Evolutionary conservation across 495 filamentous ascomycete species (phyloP).

Genomic region (Neohortaea acidophila): DNA sequence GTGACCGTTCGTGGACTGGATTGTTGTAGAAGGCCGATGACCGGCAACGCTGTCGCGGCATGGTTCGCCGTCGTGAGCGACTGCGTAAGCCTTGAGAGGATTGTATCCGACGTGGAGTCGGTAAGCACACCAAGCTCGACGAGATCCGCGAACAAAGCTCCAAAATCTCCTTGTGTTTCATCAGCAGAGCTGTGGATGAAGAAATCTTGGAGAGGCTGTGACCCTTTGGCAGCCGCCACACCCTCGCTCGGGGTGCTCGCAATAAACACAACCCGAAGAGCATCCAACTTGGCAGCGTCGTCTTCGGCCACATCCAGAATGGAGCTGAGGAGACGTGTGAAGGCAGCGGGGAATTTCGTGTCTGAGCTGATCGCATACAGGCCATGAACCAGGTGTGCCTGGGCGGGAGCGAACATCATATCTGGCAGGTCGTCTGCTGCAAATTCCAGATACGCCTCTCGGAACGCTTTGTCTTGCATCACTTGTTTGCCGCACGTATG

Average conservation of each 20-base stretch:
- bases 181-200: slow-evolving; percentile 9
- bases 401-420: slow-evolving; percentile 41
- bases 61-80: slow-evolving; percentile 23
- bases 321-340: not conserved
- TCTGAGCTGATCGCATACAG: slow-evolving; percentile 13
- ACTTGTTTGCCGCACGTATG: slow-evolving; percentile 14
- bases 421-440: slow-evolving; percentile 33
- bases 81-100: slow-evolving; percentile 23
- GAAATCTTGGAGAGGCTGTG: slow-evolving; percentile 23
- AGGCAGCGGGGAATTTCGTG: slow-evolving; percentile 3
- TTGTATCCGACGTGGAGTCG: slow-evolving; percentile 15
- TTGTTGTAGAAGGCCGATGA: slow-evolving; percentile 23
- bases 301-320: not conserved
- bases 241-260: slow-evolving; percentile 12
- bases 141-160: slow-evolving; percentile 5
- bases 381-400: slow-evolving; percentile 25
- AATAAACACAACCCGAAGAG: slow-evolving; percentile 19
- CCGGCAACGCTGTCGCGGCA: slow-evolving; percentile 20
- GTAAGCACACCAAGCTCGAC: slow-evolving; percentile 11
- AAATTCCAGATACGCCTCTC: slow-evolving; percentile 26
- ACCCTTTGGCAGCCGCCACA: slow-evolving; percentile 8
- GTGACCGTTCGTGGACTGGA: slow-evolving; percentile 21
- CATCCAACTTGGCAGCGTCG: not conserved
- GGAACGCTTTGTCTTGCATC: slow-evolving; percentile 18
- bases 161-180: no score